Conservation (phyloP, 176 grass and related monocot genomes). For the Paspalum notatum region DNA sequence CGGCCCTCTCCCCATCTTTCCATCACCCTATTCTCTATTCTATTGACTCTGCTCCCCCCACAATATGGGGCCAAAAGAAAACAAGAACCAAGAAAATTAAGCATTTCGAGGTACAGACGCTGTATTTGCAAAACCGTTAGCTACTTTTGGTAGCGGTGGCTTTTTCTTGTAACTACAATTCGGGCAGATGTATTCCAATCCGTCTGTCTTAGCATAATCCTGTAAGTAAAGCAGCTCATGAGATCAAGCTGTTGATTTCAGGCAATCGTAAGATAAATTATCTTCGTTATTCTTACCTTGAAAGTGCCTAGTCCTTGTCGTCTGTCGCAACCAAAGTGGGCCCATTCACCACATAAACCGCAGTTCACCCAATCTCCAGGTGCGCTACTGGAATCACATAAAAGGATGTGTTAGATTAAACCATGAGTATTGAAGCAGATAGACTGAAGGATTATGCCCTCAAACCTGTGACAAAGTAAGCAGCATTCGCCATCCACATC, state of each 20-base stretch:
- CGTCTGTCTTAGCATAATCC: slow-evolving; percentile 98
- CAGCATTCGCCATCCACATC: slow-evolving; percentile 99
- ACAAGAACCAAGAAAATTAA: slow-evolving; percentile 47
- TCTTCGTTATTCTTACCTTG: slow-evolving; percentile 52
- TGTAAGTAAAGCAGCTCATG: slow-evolving; percentile 35
- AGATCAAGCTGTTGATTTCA: slow-evolving; percentile 4
- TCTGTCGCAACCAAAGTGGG: slow-evolving; percentile 96
- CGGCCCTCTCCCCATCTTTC: not conserved
- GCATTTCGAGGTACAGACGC: slow-evolving; percentile 54
- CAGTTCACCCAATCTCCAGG: slow-evolving; percentile 99
- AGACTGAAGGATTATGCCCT: slow-evolving; percentile 29
- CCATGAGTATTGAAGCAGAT: not conserved
- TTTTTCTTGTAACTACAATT: slow-evolving; percentile 96
- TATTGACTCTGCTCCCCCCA: slow-evolving; percentile 28
- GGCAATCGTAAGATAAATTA: not conserved
- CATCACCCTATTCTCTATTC: slow-evolving; percentile 54
- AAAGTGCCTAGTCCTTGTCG: slow-evolving; percentile 88
- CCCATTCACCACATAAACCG: slow-evolving; percentile 97
- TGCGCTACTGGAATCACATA: slow-evolving; percentile 79
- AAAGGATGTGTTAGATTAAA: slow-evolving; percentile 36
- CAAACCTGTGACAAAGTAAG: slow-evolving; percentile 92
- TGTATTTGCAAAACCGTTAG: slow-evolving; percentile 71
- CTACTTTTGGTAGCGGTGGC: slow-evolving; percentile 51
- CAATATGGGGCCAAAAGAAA: slow-evolving; percentile 29
- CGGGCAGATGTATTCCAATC: slow-evolving; percentile 97